These are phyloP conservation scores for Cicer arietinum DNA, from an alignment of 306 rosid species.

Conservation along the genomic window DNA sequence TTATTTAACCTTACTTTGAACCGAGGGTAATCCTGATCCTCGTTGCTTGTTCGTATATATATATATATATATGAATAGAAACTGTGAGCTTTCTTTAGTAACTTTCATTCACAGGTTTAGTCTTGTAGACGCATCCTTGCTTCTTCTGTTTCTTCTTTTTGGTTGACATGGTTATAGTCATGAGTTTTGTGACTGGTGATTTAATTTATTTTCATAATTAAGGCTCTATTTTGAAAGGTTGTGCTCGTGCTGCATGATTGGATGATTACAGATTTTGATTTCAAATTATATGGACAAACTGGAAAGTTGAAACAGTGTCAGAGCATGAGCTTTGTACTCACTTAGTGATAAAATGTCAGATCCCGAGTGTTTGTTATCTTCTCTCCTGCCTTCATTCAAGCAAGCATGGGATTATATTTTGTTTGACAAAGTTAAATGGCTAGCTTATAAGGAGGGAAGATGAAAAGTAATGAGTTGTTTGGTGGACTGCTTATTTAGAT, in stretches of 20 bases:
- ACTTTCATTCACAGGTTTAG: background rate
- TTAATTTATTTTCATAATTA: too few species aligned
- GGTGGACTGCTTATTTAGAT: too few species aligned
- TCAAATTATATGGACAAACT: too few species aligned
- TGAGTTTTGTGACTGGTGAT: too few species aligned
- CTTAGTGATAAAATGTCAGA: background rate
- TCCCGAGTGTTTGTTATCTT: background rate
- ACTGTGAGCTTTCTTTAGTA: constrained; percentile 1
- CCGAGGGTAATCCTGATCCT: background rate
- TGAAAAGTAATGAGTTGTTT: too few species aligned
- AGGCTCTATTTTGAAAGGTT: too few species aligned
- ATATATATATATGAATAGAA: background rate
- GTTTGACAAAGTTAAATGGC: background rate
- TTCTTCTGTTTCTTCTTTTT: background rate
- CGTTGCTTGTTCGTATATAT: background rate
- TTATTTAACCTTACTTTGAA: constrained; percentile 1
- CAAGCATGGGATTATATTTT: background rate
- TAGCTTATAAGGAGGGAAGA: too few species aligned
- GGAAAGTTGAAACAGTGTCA: too few species aligned
- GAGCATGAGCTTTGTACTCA: background rate
- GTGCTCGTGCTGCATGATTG: too few species aligned
- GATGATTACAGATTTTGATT: too few species aligned
- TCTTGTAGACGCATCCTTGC: background rate
- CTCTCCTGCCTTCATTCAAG: background rate
- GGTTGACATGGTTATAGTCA: too few species aligned